These are phyloP conservation scores for Aspergillus tamarii DNA, from an alignment of 2,329 filamentous ascomycete genomes.

Conservation along the genomic window DNA sequence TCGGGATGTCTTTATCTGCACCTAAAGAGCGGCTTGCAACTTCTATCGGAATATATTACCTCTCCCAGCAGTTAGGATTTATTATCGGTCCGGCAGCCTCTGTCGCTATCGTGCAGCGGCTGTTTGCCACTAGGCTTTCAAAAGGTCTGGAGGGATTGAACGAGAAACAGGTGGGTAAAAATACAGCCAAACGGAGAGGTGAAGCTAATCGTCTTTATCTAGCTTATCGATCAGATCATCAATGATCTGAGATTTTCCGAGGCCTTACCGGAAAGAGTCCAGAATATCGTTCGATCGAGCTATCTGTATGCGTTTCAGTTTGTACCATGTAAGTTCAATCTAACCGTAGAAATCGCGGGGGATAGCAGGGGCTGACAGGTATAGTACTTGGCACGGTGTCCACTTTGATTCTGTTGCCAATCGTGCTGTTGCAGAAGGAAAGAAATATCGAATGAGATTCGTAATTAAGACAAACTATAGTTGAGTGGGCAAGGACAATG, in stretches of 20 bases:
- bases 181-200: no score
- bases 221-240: constrained; percentile 17
- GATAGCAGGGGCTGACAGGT: neutral
- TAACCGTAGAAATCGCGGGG: neutral
- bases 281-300: constrained; percentile 11
- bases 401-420: neutral
- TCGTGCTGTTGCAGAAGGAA: neutral
- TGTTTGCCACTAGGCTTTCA: constrained; percentile 12
- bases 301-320: constrained; percentile 17
- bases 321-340: constrained; percentile 14
- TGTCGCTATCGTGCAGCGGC: constrained; percentile 16
- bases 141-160: neutral
- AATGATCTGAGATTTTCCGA: constrained; percentile 12
- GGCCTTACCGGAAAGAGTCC: constrained; percentile 8
- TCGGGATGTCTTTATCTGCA: constrained; percentile 14
- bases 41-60: constrained; percentile 19
- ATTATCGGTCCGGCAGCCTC: constrained; percentile 19
- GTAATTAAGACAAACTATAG: no score
- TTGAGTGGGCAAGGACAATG: neutral
- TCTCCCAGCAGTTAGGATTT: constrained; percentile 23
- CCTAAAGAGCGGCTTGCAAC: constrained; percentile 13
- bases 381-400: neutral
- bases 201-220: neutral
- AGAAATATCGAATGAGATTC: neutral
- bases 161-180: neutral